A percentile compares a stretch with the other conserved stretches of the same genome.
phyloP scores from a whole-genome alignment of 1,284 basidiomycete species.

The Athelia sp. region DNA sequence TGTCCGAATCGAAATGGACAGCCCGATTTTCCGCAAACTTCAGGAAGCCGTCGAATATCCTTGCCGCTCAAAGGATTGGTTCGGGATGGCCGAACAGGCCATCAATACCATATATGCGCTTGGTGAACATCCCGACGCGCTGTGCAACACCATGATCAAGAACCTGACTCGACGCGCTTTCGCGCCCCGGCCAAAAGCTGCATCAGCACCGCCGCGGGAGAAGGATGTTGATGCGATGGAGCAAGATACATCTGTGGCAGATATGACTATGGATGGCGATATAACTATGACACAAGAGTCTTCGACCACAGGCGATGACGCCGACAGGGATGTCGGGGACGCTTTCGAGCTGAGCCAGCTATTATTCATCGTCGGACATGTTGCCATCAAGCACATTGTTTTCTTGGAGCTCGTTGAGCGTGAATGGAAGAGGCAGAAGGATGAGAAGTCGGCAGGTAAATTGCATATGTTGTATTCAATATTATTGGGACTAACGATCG shows the following conservation, averaged over 20 bases:
- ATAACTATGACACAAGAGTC: constrained; percentile 9
- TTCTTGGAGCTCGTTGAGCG: constrained; percentile 96
- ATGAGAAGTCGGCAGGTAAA: constrained; percentile 77
- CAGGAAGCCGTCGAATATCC: constrained; percentile 76
- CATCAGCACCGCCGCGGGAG: constrained; percentile 1
- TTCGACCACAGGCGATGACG: constrained; percentile 11
- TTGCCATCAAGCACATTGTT: constrained; percentile 96
- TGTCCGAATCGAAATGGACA: constrained; percentile 85
- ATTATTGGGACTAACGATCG: constrained; percentile 1
- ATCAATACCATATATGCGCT: constrained; percentile 95
- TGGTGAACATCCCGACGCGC: constrained; percentile 87
- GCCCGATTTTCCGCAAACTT: constrained; percentile 80
- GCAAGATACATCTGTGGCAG: constrained; percentile 18
- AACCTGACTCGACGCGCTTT: constrained; percentile 78
- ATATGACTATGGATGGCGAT: constrained; percentile 1
- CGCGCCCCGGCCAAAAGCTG: constrained; percentile 24
- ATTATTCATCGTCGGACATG: constrained; percentile 92
- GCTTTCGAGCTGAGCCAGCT: constrained; percentile 88
- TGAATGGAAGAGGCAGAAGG: constrained; percentile 95
- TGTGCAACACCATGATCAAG: constrained; percentile 83
- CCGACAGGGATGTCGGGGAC: constrained; percentile 60
- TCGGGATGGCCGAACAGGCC: constrained; percentile 93
- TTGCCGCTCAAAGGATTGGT: constrained; percentile 88
- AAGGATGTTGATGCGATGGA: constrained; percentile 35
- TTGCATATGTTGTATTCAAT: constrained; percentile 16